Conservation (phyloP, 345 rosid species). For the Camelina neglecta region DNA sequence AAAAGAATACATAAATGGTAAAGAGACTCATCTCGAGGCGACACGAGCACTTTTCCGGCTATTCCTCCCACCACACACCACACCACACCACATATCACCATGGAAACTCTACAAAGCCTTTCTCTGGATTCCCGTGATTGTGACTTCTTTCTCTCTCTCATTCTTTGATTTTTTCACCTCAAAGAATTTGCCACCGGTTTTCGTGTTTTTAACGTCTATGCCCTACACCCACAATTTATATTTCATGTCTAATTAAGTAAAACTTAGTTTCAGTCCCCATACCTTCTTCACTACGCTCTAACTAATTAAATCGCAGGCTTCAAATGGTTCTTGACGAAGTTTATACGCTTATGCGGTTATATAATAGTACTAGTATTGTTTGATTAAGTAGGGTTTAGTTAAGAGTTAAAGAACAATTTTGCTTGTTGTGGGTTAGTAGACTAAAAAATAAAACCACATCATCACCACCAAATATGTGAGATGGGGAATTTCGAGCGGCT, state of each 20-base stretch:
- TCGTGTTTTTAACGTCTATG: slow-evolving; percentile 40
- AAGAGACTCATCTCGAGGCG: slow-evolving; percentile 68
- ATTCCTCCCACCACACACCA: slow-evolving; percentile 68
- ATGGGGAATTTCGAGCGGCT: slow-evolving; percentile 32
- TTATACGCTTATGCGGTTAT: neutral
- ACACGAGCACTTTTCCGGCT: slow-evolving; percentile 99
- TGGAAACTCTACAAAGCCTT: slow-evolving; percentile 58
- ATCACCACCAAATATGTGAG: slow-evolving; percentile 24
- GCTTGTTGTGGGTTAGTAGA: slow-evolving; percentile 23
- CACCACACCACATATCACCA: slow-evolving; percentile 40
- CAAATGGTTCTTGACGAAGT: slow-evolving; percentile 9
- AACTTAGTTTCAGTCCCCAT: neutral
- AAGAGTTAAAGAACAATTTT: slow-evolving; percentile 4
- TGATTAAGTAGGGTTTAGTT: neutral
- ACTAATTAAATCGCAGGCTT: slow-evolving; percentile 2
- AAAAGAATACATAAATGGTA: slow-evolving; percentile 20
- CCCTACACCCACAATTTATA: slow-evolving; percentile 26
- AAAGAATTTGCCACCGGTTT: slow-evolving; percentile 32
- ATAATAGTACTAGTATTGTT: neutral
- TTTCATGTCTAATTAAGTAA: neutral
- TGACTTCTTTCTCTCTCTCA: slow-evolving; percentile 24
- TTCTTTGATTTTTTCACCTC: neutral
- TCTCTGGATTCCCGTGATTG: slow-evolving; percentile 67
- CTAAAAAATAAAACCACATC: slow-evolving; percentile 4
- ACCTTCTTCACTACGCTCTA: neutral